Evolutionary conservation across 352 stramenopile genomes (phyloP).

Genomic region (Phytophthora boehmeriae): DNA sequence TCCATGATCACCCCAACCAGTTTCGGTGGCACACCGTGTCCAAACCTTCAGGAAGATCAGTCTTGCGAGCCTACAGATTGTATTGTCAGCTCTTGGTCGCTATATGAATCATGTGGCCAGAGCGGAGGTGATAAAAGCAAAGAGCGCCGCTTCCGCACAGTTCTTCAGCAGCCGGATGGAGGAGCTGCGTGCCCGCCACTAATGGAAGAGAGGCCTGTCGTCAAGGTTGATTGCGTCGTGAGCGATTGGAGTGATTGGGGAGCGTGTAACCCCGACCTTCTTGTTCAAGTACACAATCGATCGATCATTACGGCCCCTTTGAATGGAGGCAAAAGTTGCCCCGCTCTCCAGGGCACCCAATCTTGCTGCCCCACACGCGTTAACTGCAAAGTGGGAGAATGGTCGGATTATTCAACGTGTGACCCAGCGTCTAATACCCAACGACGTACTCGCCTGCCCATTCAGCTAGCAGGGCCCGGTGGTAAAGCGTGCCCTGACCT

Average conservation of each 20-base stretch:
- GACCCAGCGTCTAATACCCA: constrained; percentile 56
- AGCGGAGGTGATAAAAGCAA: neutral
- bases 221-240: constrained; percentile 51
- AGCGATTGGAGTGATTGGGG: constrained; percentile 44
- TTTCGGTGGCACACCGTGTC: constrained; percentile 45
- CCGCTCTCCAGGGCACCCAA: constrained; percentile 36
- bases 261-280: constrained; percentile 29
- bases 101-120: constrained; percentile 48
- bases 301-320: constrained; percentile 26
- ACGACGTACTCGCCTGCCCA: constrained; percentile 45
- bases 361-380: constrained; percentile 44
- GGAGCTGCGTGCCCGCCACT: constrained; percentile 44
- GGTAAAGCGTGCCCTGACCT: constrained; percentile 47
- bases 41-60: constrained; percentile 33
- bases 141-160: constrained; percentile 40
- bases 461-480: constrained; percentile 35
- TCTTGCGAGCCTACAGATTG: constrained; percentile 50
- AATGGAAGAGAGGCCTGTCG: constrained; percentile 48
- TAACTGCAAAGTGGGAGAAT: constrained; percentile 57
- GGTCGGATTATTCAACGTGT: constrained; percentile 51
- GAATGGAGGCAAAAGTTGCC: constrained; percentile 45
- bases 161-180: constrained; percentile 47
- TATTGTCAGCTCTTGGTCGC: constrained; percentile 54
- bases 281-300: constrained; percentile 35
- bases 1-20: constrained; percentile 35